Conservation (phyloP, 129 eudicot species). For the Silybum marianum region DNA sequence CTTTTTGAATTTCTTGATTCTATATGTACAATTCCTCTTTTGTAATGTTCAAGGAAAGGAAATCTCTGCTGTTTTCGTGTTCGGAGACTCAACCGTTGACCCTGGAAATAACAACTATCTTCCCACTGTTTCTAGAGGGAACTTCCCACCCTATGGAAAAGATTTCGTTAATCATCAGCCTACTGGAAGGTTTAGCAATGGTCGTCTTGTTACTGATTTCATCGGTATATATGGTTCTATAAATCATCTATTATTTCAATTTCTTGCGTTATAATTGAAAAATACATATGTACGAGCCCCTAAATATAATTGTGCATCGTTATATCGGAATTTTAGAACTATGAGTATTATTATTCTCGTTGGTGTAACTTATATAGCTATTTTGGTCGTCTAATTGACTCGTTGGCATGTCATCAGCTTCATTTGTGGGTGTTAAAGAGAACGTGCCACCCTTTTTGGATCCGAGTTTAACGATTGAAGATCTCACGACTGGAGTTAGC, state of each 20-base stretch:
- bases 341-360: too few species aligned
- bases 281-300: not conserved
- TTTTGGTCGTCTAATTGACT: not conserved
- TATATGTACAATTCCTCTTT: not conserved
- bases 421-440: slow-evolving; percentile 55
- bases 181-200: slow-evolving; percentile 70
- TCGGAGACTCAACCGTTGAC: slow-evolving; percentile 64
- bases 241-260: not conserved
- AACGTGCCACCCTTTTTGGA: slow-evolving; percentile 61
- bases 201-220: slow-evolving; percentile 54
- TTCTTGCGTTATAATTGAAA: not conserved
- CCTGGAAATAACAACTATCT: slow-evolving; percentile 67
- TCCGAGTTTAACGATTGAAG: slow-evolving; percentile 60
- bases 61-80: slow-evolving; percentile 24
- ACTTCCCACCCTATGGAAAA: slow-evolving; percentile 66
- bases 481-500: slow-evolving; percentile 66
- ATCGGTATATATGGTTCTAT: slow-evolving; percentile 27
- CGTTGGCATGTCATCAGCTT: slow-evolving; percentile 41
- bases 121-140: slow-evolving; percentile 31
- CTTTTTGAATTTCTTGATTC: not conserved
- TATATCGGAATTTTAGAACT: not conserved
- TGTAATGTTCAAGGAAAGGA: not conserved
- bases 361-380: not conserved
- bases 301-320: not conserved
- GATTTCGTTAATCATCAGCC: slow-evolving; percentile 52